Percentiles rank a stretch among this genome's conserved stretches.
Conservation (phyloP, 257 asterid genomes). For the Rhazya stricta region DNA sequence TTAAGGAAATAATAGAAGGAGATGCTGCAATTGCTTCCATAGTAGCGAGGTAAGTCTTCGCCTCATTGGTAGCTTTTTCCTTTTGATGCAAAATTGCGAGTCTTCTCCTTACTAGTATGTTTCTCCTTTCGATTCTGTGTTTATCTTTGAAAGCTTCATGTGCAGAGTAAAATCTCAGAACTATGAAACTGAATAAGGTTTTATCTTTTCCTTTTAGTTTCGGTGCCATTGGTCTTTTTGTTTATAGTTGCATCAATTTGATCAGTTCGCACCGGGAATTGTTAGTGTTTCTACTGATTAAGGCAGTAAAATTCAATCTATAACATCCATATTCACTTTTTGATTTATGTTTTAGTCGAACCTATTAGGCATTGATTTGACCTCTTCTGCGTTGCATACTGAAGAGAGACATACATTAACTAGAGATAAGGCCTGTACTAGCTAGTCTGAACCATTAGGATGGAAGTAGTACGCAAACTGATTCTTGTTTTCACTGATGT, state of each 20-base stretch:
- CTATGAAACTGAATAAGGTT: not conserved
- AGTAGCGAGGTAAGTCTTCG: slow-evolving; percentile 5
- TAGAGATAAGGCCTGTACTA: not conserved
- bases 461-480: not conserved
- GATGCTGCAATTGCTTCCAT: not conserved
- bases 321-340: too few species aligned
- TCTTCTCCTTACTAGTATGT: too few species aligned
- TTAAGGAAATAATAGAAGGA: slow-evolving; percentile 11
- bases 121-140: not conserved
- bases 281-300: not conserved
- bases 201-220: not conserved
- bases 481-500: not conserved
- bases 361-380: not conserved
- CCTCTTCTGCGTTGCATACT: too few species aligned
- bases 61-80: not conserved
- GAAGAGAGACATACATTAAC: not conserved
- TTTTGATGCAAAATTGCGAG: not conserved
- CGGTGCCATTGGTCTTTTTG: not conserved
- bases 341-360: not conserved
- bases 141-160: not conserved
- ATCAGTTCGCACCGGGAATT: not conserved
- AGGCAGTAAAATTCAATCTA: not conserved
- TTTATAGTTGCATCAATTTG: not conserved
- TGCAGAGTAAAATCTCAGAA: not conserved
- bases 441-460: not conserved